Conservation (phyloP, 2,329 filamentous ascomycete genomes). For the Fusarium mangiferae region DNA sequence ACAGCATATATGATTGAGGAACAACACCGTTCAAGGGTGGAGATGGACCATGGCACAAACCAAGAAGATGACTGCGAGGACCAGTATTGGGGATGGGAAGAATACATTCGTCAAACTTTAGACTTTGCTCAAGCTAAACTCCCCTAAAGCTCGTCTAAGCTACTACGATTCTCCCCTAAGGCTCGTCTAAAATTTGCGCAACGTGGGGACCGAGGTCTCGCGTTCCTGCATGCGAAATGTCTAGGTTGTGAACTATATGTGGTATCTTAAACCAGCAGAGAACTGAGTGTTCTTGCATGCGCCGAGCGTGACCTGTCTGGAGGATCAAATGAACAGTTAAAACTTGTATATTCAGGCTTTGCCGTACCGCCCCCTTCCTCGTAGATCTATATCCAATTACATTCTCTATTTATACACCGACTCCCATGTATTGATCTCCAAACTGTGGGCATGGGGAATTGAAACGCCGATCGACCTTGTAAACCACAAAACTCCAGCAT, state of each 20-base stretch:
- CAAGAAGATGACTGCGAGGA: neutral
- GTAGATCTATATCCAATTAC: slow-evolving; percentile 11
- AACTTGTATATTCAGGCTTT: neutral
- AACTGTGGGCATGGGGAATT: neutral
- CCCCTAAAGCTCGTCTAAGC: neutral
- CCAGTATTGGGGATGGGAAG: neutral
- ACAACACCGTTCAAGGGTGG: neutral
- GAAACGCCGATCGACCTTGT: slow-evolving; percentile 6
- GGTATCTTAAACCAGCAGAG: too few species aligned
- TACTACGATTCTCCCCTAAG: neutral
- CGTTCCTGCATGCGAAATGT: neutral
- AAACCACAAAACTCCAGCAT: slow-evolving; percentile 10
- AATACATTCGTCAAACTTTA: neutral
- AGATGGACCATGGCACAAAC: neutral
- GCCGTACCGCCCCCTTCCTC: neutral
- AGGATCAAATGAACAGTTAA: neutral
- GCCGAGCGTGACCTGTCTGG: too few species aligned
- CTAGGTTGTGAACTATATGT: too few species aligned
- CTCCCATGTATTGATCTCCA: neutral
- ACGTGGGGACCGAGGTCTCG: neutral
- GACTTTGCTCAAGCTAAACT: neutral
- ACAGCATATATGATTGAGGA: fast-evolving
- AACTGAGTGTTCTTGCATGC: neutral
- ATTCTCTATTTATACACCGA: slow-evolving; percentile 19
- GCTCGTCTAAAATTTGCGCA: neutral